Conservation (phyloP, 306 rosid species). For the Vachellia pachyceras region DNA sequence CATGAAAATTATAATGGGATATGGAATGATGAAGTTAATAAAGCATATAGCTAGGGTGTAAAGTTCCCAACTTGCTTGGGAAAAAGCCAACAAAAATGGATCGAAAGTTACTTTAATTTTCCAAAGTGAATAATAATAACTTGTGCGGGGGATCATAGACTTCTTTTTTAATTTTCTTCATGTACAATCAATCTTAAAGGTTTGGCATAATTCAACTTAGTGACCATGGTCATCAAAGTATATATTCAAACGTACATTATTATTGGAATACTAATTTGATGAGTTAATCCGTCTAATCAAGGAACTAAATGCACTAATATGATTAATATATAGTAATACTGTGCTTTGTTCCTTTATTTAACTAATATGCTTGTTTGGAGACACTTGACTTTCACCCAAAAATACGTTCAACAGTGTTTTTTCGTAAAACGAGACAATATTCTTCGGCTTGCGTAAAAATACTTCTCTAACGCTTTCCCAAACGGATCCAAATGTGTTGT, state of each 20-base stretch:
- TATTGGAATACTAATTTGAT: not conserved
- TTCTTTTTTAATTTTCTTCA: constrained; percentile 26
- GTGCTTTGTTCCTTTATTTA: too few relatives aligned
- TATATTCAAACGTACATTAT: not conserved
- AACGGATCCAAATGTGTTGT: too few relatives aligned
- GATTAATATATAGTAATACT: too few relatives aligned
- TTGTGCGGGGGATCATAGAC: constrained; percentile 20
- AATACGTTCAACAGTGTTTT: too few relatives aligned
- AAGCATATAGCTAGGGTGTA: constrained; percentile 43
- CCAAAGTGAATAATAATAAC: constrained; percentile 43
- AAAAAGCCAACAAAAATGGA: constrained; percentile 37
- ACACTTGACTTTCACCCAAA: too few relatives aligned
- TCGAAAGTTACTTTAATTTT: constrained; percentile 42
- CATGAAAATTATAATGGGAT: constrained; percentile 11
- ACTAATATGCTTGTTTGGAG: too few relatives aligned
- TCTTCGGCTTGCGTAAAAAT: too few relatives aligned
- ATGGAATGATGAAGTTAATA: constrained; percentile 33
- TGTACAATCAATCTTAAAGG: constrained; percentile 24
- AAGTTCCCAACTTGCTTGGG: constrained; percentile 41
- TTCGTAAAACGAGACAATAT: too few relatives aligned
- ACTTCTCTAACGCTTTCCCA: too few relatives aligned
- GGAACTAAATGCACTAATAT: not conserved
- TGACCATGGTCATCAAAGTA: not conserved
- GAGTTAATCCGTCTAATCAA: not conserved
- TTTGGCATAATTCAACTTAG: not conserved